These are phyloP conservation scores for Ceratocystis destructans DNA, from an alignment of 2,329 filamentous ascomycete species.

Conservation along the genomic window DNA sequence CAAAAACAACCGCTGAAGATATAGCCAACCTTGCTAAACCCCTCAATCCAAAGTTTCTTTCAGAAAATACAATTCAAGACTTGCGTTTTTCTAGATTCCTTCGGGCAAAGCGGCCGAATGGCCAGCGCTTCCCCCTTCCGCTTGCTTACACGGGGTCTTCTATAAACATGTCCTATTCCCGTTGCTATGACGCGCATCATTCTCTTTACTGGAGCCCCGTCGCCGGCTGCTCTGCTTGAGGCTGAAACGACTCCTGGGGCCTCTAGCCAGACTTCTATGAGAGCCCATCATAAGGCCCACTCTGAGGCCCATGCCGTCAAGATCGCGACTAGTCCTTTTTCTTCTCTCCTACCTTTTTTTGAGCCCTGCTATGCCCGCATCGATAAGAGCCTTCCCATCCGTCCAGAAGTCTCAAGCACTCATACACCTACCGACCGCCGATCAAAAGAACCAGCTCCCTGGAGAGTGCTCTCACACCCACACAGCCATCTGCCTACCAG, in stretches of 20 bases:
- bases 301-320: neutral
- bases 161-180: neutral
- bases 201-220: constrained; percentile 1
- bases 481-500: constrained; percentile 6
- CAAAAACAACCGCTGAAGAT: too few relatives aligned
- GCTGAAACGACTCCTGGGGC: neutral
- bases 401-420: neutral
- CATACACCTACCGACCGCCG: neutral
- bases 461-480: constrained; percentile 13
- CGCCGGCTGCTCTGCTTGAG: neutral
- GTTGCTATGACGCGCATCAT: neutral
- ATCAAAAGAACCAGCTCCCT: neutral
- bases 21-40: too few relatives aligned
- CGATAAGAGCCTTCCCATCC: neutral
- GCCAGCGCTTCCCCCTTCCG: neutral
- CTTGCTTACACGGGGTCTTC: neutral
- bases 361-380: constrained; percentile 11
- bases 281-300: neutral
- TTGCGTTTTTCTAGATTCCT: too few relatives aligned
- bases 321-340: neutral
- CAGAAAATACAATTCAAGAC: too few relatives aligned
- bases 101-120: neutral
- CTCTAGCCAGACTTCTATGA: neutral
- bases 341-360: neutral
- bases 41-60: too few relatives aligned